Evolutionary conservation across 306 rosid species (phyloP).

Genomic region (Purshia tridentata): DNA sequence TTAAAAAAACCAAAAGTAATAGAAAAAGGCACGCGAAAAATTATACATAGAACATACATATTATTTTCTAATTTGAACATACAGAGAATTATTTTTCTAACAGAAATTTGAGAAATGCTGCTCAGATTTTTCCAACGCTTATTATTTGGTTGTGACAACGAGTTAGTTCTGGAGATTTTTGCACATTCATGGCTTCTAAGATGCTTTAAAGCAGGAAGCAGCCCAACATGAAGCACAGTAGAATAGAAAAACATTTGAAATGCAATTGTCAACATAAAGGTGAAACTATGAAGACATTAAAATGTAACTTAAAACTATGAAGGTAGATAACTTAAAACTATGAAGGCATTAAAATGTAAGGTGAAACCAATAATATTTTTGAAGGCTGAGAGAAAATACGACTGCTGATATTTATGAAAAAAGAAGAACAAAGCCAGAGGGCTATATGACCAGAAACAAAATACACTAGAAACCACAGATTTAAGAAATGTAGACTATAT

Average conservation of each 20-base stretch:
- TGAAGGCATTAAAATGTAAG: not conserved
- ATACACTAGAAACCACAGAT: not conserved
- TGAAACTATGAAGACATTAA: not conserved
- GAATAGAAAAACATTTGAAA: not conserved
- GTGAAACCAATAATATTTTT: not conserved
- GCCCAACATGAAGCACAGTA: not conserved
- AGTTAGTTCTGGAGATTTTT: too few species aligned
- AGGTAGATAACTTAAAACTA: not conserved
- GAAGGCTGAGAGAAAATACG: not conserved
- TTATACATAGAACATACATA: not conserved
- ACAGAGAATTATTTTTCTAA: not conserved
- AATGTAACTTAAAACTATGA: not conserved
- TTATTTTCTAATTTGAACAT: not conserved
- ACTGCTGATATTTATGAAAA: not conserved
- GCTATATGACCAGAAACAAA: slow-evolving; percentile 3
- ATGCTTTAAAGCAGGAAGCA: not conserved
- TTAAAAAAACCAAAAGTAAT: slow-evolving; percentile 7
- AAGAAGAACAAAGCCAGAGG: not conserved
- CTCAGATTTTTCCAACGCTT: too few species aligned
- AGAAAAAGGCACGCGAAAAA: slow-evolving; percentile 4
- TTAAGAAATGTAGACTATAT: not conserved
- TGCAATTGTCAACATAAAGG: not conserved
- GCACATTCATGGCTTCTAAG: not conserved
- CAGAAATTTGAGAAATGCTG: not conserved
- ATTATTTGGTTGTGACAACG: too few species aligned